Evolutionary conservation across 1,284 basidiomycete genomes (phyloP), one percentile per base, ranked within the genome.

Genomic region (Exobasidium cylindrosporum): DNA sequence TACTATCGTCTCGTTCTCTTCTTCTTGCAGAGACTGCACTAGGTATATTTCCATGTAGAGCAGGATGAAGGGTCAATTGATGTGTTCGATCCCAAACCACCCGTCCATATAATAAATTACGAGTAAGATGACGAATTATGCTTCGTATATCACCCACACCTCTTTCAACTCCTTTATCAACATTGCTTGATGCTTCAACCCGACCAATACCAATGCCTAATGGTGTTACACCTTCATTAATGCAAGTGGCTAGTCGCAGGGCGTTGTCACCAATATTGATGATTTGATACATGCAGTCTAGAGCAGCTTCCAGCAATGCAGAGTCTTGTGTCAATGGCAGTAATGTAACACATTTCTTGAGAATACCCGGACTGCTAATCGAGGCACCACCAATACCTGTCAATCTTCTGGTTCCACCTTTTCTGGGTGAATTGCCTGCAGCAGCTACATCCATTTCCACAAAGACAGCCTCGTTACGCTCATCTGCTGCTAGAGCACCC

Each of bases 281-380:
- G 44, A 50, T 55, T 62, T 78, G 77, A 47, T 76, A 76, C 32
- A 78, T 62, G 17, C 77, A 61, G 28, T 78, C 77, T 31, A 76
- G 61, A 5, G 58, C 67, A 11, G 69, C 68, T 54, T 78, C 77
- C 32, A 72, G 63, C 59, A 78, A 64, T 44, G 77, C 74, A 0
- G 61, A 61, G 58, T 78, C 73, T 31, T 69, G 63, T 5, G 69
- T 73, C 21, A 78, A 58, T 2, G 72, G 70, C 23, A 78, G 64
- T 50, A 78, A 62, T 35, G 69, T 62, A 32, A 78, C 50, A 61
- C 75, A 74, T 21, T 72, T 67, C 5, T 61, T 50, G 49, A 74
- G 58, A 6, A 78, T 64, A 7, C 67, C 66, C 2, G 71, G 73
- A 30, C 23, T 29, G 10, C 44, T 14, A 24, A 47, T 17, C 44